Evolutionary conservation across 2,329 filamentous ascomycete genomes (phyloP), one percentile per base, ranked within the genome.

Genomic region (Neopestalotiopsis rosae): DNA sequence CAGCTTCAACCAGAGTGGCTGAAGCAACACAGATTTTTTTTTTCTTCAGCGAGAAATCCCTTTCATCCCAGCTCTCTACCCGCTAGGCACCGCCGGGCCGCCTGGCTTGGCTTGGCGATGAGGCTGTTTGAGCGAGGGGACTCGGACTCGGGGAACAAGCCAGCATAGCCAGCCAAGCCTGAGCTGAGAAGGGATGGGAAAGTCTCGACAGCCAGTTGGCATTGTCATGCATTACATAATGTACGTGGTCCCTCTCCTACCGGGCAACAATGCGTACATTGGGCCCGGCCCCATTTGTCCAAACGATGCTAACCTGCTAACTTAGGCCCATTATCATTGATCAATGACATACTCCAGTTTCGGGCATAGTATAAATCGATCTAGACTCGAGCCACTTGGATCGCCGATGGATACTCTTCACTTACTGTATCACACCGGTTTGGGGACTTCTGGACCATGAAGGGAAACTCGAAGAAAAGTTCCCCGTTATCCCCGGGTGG

Each of bases 191-290:
- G 34, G 34, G 34, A 38, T 38, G 34, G 34, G 34, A 38, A 38
- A 38, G 34, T 38, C 34, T 38, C 34, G 34, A 38, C 1, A 38
- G 34, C 34, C 34, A 38, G 49, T 6, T 56, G 49, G 49, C 49
- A 52, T 52, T 59, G 57, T 59, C 57, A 59, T 59, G 30, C 57
- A 59, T 59, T 59, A 59, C 57, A 59, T 59, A 59, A 59, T n/a
- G n/a, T 52, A 52, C n/a, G 57, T 17, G 3, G 57, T 34, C 45
- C n/a, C 6, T 4, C n/a, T 20, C 45, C 45, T 38, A 24, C 17
- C 45, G 45, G 45, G 20, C 45, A 17, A n/a, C 45, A 9, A 52
- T 52, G 45, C 45, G 9, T 52, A 49, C 42, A 38, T 38, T 38
- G 34, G 34, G 6, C 34, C 34, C 34, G 10, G 24, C 24, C 24